These are phyloP conservation scores for Manihot esculenta DNA, from an alignment of 441 rosid species.

Conservation along the genomic window DNA sequence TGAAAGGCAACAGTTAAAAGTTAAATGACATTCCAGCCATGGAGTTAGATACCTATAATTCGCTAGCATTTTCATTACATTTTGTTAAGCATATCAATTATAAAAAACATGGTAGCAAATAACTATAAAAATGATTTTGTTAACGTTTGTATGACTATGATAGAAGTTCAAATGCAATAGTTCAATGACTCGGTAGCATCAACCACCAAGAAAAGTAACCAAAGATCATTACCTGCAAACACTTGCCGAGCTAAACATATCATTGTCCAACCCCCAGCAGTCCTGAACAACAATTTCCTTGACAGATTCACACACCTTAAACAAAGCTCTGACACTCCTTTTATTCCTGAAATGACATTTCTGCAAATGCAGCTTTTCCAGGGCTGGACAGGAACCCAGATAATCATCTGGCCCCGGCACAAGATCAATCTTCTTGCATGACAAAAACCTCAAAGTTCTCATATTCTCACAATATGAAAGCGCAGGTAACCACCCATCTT, in stretches of 20 bases:
- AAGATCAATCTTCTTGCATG: conserved; percentile 59
- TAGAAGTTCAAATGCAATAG: conserved; percentile 7
- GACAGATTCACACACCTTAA: conserved; percentile 54
- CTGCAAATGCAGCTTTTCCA: conserved; percentile 63
- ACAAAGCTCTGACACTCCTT: conserved; percentile 50
- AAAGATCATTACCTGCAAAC: conserved; percentile 54
- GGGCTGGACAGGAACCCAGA: conserved; percentile 60
- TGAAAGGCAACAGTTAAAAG: neutral
- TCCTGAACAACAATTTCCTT: conserved; percentile 58
- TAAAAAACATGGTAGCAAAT: neutral
- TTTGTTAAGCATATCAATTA: neutral
- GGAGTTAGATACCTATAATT: neutral
- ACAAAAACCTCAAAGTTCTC: conserved; percentile 65
- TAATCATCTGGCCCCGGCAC: conserved; percentile 56
- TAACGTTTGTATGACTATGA: neutral
- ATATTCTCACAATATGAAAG: conserved; percentile 65
- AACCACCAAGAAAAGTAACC: conserved; percentile 4
- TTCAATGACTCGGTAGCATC: conserved; percentile 6
- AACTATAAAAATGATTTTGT: neutral
- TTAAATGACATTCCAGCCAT: neutral
- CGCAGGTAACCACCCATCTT: conserved; percentile 76
- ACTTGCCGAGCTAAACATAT: conserved; percentile 52
- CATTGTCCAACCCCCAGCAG: conserved; percentile 78
- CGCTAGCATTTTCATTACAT: neutral
- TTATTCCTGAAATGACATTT: conserved; percentile 63